Percentiles rank a stretch among this genome's conserved stretches.
Conservation (phyloP, 805 yeast species). For the Kuraishia piskuri region DNA sequence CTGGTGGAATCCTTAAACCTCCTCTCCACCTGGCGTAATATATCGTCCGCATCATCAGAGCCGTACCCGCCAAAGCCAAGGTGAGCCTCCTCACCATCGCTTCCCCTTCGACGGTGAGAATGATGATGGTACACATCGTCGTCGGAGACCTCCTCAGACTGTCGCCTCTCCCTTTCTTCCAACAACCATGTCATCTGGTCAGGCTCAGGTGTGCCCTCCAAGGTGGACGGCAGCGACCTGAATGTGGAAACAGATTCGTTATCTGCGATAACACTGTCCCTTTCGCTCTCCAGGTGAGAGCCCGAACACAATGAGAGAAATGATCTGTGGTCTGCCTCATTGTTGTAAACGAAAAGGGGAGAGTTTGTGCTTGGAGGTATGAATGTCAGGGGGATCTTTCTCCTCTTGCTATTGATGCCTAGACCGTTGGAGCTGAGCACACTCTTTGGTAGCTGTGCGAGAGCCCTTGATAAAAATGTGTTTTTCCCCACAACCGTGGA, state of each 20-base stretch:
- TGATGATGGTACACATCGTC: not conserved
- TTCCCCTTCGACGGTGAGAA: not conserved
- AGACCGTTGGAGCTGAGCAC: slow-evolving; percentile 17
- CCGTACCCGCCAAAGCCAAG: slow-evolving; percentile 14
- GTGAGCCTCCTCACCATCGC: not conserved
- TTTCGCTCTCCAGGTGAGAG: slow-evolving; percentile 18
- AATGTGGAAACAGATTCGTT: slow-evolving; percentile 23
- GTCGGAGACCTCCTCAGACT: slow-evolving; percentile 5
- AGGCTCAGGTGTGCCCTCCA: slow-evolving; percentile 22
- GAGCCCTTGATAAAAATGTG: slow-evolving; percentile 11
- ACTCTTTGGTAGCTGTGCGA: slow-evolving; percentile 16
- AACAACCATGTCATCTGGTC: slow-evolving; percentile 26
- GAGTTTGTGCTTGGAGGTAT: slow-evolving; percentile 28
- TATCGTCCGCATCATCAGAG: slow-evolving; percentile 12
- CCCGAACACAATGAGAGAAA: slow-evolving; percentile 24
- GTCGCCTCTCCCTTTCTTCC: slow-evolving; percentile 26
- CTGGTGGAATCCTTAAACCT: slow-evolving; percentile 12
- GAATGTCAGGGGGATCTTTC: slow-evolving; percentile 25
- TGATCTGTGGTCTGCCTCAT: slow-evolving; percentile 23
- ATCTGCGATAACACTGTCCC: slow-evolving; percentile 16
- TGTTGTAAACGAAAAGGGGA: slow-evolving; percentile 24
- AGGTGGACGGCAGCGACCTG: slow-evolving; percentile 26
- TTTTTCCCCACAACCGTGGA: slow-evolving; percentile 6
- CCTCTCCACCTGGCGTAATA: slow-evolving; percentile 16
- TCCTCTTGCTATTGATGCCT: slow-evolving; percentile 23